Conservation (phyloP, 805 yeast genomes). For the Suhomyces sp. region DNA sequence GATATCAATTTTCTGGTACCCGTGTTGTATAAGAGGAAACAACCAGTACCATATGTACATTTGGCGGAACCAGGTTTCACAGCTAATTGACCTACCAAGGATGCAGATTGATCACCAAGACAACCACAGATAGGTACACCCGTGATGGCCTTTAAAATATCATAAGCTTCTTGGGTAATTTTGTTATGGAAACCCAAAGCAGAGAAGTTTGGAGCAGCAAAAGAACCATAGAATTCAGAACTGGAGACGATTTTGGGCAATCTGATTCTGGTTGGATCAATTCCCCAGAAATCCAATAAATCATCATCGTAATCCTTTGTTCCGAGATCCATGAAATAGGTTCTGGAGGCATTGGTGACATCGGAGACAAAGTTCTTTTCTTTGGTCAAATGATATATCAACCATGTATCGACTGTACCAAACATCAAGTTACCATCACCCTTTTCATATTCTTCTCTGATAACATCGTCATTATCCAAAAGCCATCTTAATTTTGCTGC, state of each 20-base stretch:
- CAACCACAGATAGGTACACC: constrained; percentile 84
- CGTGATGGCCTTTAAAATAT: constrained; percentile 47
- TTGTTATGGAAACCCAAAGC: constrained; percentile 51
- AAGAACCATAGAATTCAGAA: constrained; percentile 74
- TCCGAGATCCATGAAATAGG: constrained; percentile 83
- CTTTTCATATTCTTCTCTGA: constrained; percentile 64
- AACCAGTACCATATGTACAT: constrained; percentile 96
- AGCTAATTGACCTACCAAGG: constrained; percentile 90
- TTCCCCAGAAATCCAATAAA: constrained; percentile 74
- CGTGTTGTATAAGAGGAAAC: constrained; percentile 85
- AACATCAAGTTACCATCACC: constrained; percentile 77
- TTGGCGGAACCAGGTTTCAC: constrained; percentile 82
- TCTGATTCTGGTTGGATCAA: constrained; percentile 62
- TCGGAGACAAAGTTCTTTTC: constrained; percentile 76
- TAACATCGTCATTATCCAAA: constrained; percentile 70
- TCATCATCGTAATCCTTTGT: constrained; percentile 73
- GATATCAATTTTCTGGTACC: constrained; percentile 72
- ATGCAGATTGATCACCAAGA: constrained; percentile 92
- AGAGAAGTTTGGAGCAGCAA: constrained; percentile 58
- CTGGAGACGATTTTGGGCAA: constrained; percentile 79
- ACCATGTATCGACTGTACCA: constrained; percentile 95
- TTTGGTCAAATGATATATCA: constrained; percentile 76
- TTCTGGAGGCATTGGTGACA: constrained; percentile 88
- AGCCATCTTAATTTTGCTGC: constrained; percentile 90
- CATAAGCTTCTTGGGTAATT: constrained; percentile 52